These are phyloP conservation scores for Astrothelium subdiscretum DNA, from an alignment of 495 filamentous ascomycete species.

Conservation along the genomic window DNA sequence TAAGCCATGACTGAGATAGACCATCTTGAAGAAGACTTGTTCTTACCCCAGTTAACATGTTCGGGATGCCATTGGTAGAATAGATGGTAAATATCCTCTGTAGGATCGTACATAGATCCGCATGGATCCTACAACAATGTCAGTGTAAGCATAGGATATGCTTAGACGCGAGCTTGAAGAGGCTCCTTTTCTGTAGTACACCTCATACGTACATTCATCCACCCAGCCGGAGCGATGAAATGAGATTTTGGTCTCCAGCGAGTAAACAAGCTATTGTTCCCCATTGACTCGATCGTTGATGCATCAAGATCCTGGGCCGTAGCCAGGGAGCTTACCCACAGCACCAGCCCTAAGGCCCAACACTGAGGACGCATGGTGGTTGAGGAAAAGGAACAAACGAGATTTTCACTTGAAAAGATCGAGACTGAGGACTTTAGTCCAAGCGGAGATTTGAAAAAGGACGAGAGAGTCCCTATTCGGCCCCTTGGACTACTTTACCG, in stretches of 20 bases:
- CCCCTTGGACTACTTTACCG: not conserved
- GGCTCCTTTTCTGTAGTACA: not conserved
- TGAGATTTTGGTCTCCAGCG: constrained; percentile 41
- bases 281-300: constrained; percentile 16
- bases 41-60: constrained; percentile 30
- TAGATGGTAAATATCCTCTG: constrained; percentile 26
- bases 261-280: constrained; percentile 30
- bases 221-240: constrained; percentile 39
- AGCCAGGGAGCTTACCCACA: not conserved
- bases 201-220: constrained; percentile 34
- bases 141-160: not conserved
- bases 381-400: not conserved
- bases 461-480: not conserved
- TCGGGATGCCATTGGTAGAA: constrained; percentile 35
- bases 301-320: not conserved
- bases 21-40: not conserved
- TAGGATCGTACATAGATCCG: constrained; percentile 42
- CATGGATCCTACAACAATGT: constrained; percentile 34
- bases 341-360: not conserved
- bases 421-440: not conserved
- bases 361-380: not conserved
- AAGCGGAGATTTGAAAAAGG: not conserved
- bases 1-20: not conserved
- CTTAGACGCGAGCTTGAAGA: not conserved
- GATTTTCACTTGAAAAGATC: not conserved